Evolutionary conservation across 108 stramenopile genomes (phyloP), one percentile per base, ranked within the genome.

Genomic region (Pseudonitzschia pungens): DNA sequence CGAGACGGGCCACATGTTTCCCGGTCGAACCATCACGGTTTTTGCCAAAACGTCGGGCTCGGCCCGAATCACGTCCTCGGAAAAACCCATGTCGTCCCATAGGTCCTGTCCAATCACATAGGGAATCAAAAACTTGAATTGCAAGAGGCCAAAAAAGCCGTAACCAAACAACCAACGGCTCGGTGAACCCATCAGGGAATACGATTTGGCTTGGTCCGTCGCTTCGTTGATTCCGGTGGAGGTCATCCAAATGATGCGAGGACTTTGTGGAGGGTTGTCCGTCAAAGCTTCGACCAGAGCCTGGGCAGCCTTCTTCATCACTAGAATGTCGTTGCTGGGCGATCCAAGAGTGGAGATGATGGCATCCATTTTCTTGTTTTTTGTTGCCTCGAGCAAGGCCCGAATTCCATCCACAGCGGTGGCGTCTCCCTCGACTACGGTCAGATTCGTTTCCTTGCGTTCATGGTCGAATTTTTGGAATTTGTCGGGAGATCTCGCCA

Each of bases 281-380:
- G 40, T 15, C 36, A 65, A 40, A 22, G 66, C 36, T 4, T 45
- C 41, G 0, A 67, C 66, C 36, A 67, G 6, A 8, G 66, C 66
- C n/a, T 43, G 5, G 15, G 66, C 66, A 16, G 66, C 44, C 41
- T 43, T 67, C 48, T 41, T 67, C 40, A 67, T 44, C 41, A 67
- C 42, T n/a, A 67, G n/a, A 8, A 27, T 44, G 0, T 42, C 42
- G 14, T 67, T 67, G 22, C 21, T 44, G 40, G 36, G 64, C 32
- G 66, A 67, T 26, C 66, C 66, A 44, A 67, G 20, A 20, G 66
- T 67, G n/a, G 66, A 67, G 15, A 67, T 45, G n/a, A 67, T 20
- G 1, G 48, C 66, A 27, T 67, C 66, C 40, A 40, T 0, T 48
- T 14, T 18, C 16, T 48, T 36, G 4, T 36, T 6, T 36, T 36